A percentile compares a stretch with the other conserved stretches of the same genome.
Conservation (phyloP, 805 yeast species). For the Yarrowia hollandica region DNA sequence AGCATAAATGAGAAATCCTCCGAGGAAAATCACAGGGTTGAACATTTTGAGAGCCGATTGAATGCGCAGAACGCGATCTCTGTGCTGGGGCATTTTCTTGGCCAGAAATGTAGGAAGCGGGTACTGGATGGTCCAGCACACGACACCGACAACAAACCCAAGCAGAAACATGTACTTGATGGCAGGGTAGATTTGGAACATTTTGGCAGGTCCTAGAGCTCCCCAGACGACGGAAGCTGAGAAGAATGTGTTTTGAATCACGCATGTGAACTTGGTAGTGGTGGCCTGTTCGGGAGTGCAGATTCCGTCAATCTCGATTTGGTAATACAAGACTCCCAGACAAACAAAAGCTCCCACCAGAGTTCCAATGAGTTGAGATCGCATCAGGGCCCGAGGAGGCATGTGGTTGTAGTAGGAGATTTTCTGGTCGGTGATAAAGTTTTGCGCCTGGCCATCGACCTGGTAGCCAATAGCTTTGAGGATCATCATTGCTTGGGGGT, state of each 20-base stretch:
- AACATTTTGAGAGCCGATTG: constrained; percentile 38
- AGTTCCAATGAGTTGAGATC: constrained; percentile 38
- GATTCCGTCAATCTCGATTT: constrained; percentile 40
- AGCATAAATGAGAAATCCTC: constrained; percentile 46
- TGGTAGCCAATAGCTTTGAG: constrained; percentile 61
- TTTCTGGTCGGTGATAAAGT: constrained; percentile 58
- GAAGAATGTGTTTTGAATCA: constrained; percentile 47
- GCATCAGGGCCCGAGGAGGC: constrained; percentile 35
- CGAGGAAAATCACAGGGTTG: constrained; percentile 49
- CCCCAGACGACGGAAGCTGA: constrained; percentile 50
- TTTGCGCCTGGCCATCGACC: constrained; percentile 61
- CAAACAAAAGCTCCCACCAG: constrained; percentile 37
- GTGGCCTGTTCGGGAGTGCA: constrained; percentile 37
- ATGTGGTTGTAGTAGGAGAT: constrained; percentile 54
- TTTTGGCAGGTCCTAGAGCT: constrained; percentile 49
- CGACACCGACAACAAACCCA: constrained; percentile 41
- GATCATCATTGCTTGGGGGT: constrained; percentile 57
- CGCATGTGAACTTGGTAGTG: constrained; percentile 41
- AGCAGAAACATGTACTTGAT: constrained; percentile 51
- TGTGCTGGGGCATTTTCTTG: constrained; percentile 31
- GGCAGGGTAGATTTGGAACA: constrained; percentile 47
- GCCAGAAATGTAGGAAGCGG: constrained; percentile 37
- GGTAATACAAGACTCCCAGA: constrained; percentile 41
- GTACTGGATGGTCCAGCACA: constrained; percentile 35
- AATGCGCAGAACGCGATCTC: constrained; percentile 30